Percentiles rank a stretch among this genome's conserved stretches.
Conservation (phyloP, 1,284 basidiomycete genomes). For the Puccinia coronata region DNA sequence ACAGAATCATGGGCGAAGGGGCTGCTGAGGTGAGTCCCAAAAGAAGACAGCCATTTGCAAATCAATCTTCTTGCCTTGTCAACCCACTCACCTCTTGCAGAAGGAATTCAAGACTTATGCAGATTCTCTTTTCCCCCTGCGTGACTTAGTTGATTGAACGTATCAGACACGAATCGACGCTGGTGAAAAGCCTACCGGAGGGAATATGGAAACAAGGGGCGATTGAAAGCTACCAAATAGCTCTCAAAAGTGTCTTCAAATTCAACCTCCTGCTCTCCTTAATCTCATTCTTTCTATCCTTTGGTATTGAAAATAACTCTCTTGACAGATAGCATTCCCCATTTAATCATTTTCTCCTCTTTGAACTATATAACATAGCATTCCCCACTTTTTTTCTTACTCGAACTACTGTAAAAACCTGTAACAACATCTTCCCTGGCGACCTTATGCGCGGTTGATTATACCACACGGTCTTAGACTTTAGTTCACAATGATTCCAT, state of each 20-base stretch:
- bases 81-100: neutral
- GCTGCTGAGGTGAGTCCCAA: constrained; percentile 17
- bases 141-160: constrained; percentile 16
- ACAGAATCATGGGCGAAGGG: constrained; percentile 35
- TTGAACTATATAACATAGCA: too few species aligned
- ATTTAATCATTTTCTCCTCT: too few species aligned
- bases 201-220: constrained; percentile 6
- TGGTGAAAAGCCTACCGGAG: constrained; percentile 15
- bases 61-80: neutral
- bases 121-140: too few species aligned
- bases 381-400: too few species aligned
- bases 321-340: constrained; percentile 10
- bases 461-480: too few species aligned
- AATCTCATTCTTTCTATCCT: constrained; percentile 14
- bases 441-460: too few species aligned
- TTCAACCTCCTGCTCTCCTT: constrained; percentile 11
- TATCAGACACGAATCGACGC: constrained; percentile 22
- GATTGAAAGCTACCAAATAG: constrained; percentile 21
- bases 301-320: constrained; percentile 14
- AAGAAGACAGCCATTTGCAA: neutral
- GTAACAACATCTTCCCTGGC: too few species aligned
- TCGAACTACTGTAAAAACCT: too few species aligned
- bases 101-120: too few species aligned
- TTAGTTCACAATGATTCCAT: too few species aligned
- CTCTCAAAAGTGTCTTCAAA: constrained; percentile 12